phyloP scores from a whole-genome alignment of 148 eudicot genomes.

The Camellia japonica region DNA sequence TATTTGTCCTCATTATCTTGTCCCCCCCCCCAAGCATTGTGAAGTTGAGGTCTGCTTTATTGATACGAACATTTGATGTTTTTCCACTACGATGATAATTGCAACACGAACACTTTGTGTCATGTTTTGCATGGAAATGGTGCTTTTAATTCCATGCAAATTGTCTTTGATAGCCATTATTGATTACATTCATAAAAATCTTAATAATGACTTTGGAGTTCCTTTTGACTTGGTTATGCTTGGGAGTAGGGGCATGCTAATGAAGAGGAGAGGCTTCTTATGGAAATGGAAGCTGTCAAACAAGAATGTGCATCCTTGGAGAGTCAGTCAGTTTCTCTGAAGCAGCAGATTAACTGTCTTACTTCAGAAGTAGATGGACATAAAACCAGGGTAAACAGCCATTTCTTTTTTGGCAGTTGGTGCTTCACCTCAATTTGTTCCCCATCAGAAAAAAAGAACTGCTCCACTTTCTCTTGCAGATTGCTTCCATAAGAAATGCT shows the following conservation, averaged over 20 bases:
- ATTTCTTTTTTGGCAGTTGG: neutral
- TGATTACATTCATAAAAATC: neutral
- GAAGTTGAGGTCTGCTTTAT: neutral
- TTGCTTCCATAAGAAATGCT: slow-evolving; percentile 49
- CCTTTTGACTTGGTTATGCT: slow-evolving; percentile 8
- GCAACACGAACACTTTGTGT: neutral
- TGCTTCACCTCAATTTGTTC: neutral
- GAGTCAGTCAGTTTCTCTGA: slow-evolving; percentile 56
- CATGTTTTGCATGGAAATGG: neutral
- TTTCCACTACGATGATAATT: neutral
- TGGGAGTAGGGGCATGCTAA: slow-evolving; percentile 73
- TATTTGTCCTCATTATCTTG: too few relatives aligned
- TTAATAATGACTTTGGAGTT: neutral
- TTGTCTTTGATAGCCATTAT: neutral
- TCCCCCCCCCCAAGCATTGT: too few relatives aligned
- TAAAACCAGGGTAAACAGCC: slow-evolving; percentile 50
- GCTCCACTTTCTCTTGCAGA: slow-evolving; percentile 36
- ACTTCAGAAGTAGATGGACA: slow-evolving; percentile 57
- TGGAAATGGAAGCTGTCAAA: slow-evolving; percentile 88
- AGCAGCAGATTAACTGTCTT: slow-evolving; percentile 60
- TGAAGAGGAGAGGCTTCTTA: slow-evolving; percentile 79
- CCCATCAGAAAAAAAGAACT: neutral
- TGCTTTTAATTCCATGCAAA: neutral
- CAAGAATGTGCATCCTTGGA: slow-evolving; percentile 65
- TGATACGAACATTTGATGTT: neutral